A percentile compares a stretch with the other conserved stretches of the same genome.
These are phyloP conservation scores for Knufia fluminis DNA, from an alignment of 2,329 filamentous ascomycete genomes.

Conservation along the genomic window DNA sequence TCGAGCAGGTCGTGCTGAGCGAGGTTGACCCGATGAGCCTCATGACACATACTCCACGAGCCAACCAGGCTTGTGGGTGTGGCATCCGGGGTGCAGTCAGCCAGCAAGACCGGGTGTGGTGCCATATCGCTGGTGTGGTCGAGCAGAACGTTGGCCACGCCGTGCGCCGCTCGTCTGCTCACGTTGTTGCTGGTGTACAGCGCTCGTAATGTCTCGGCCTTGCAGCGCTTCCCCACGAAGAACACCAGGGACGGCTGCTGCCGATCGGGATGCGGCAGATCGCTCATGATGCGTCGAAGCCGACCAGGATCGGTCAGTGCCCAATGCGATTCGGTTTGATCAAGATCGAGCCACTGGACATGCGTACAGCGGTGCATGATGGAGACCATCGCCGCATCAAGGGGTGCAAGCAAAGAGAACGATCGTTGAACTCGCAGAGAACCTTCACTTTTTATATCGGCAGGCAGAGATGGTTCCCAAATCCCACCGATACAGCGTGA, in stretches of 20 bases:
- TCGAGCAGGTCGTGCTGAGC: not conserved
- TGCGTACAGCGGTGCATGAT: not conserved
- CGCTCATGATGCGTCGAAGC: not conserved
- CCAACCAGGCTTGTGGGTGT: not conserved
- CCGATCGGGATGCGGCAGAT: not conserved
- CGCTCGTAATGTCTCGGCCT: slow-evolving; percentile 11
- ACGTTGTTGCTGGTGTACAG: slow-evolving; percentile 15
- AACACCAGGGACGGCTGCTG: slow-evolving; percentile 11
- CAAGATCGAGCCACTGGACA: slow-evolving; percentile 4
- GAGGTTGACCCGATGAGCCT: slow-evolving; percentile 1
- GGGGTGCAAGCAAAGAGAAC: not conserved
- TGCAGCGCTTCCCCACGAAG: slow-evolving; percentile 11
- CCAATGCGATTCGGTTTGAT: not conserved
- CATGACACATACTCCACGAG: slow-evolving; percentile 1
- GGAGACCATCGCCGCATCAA: not conserved
- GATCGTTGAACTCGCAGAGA: not conserved
- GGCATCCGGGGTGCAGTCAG: slow-evolving; percentile 8
- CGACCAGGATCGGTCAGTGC: slow-evolving; percentile 1
- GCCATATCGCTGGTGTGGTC: slow-evolving; percentile 2
- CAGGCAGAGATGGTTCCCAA: not conserved
- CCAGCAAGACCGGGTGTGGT: slow-evolving; percentile 13
- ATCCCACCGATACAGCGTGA: not conserved
- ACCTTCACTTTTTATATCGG: not conserved
- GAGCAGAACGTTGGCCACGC: slow-evolving; percentile 9
- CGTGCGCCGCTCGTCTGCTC: not conserved